These are phyloP conservation scores for Fusarium sp. DNA, from an alignment of 2,329 filamentous ascomycete genomes.

Conservation along the genomic window DNA sequence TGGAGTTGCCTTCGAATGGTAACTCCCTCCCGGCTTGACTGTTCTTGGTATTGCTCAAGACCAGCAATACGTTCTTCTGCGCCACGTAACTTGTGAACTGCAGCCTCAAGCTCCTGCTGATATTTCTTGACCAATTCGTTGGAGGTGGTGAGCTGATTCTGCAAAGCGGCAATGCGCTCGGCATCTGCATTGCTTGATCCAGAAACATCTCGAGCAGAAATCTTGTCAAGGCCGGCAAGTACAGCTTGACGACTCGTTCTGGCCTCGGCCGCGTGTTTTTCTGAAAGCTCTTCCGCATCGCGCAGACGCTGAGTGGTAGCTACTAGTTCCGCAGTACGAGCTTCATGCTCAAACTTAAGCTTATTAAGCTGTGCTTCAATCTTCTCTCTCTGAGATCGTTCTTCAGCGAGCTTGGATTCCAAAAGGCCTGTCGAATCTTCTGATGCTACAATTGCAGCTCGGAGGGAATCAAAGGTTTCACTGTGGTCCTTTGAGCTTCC, in stretches of 20 bases:
- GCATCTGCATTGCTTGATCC: slow-evolving; percentile 62
- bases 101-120: slow-evolving; percentile 86
- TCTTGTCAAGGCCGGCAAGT: slow-evolving; percentile 82
- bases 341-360: slow-evolving; percentile 85
- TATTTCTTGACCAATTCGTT: slow-evolving; percentile 87
- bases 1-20: slow-evolving; percentile 92
- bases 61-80: slow-evolving; percentile 98
- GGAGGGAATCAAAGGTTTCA: slow-evolving; percentile 78
- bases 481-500: slow-evolving; percentile 76
- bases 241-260: slow-evolving; percentile 86
- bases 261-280: slow-evolving; percentile 89
- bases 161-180: slow-evolving; percentile 78
- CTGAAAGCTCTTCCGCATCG: slow-evolving; percentile 88
- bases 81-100: slow-evolving; percentile 87
- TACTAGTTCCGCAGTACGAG: slow-evolving; percentile 81
- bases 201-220: slow-evolving; percentile 66
- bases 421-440: slow-evolving; percentile 80
- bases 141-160: slow-evolving; percentile 82
- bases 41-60: slow-evolving; percentile 96
- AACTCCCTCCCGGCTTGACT: slow-evolving; percentile 92
- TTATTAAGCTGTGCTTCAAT: slow-evolving; percentile 80
- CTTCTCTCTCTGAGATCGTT: slow-evolving; percentile 79
- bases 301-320: slow-evolving; percentile 77
- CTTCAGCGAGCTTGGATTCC: slow-evolving; percentile 85
- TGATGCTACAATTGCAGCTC: slow-evolving; percentile 82